Base-by-base conservation (phyloP, 1,139 yeast species). In the Geotrichum carabidarum region DNA sequence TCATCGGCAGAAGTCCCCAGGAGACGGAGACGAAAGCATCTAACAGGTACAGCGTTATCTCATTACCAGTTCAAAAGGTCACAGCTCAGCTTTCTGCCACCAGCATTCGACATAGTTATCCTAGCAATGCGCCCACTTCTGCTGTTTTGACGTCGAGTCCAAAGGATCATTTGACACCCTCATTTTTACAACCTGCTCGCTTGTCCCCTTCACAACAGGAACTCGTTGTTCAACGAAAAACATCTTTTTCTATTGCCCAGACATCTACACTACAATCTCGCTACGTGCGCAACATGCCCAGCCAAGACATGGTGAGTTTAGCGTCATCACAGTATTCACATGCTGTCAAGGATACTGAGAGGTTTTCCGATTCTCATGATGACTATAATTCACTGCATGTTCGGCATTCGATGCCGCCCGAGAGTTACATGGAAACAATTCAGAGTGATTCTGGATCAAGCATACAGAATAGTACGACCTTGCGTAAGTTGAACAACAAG, bases 311-410 rank as follows among this genome's bases (percentile, higher is more conserved):
- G 7, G 14, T 42, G 27, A 18, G 31, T 17, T 18, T 18, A n/a
- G 44, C 44, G 11, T 40, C 44, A 22, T 40, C 44, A 12, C 44
- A 40, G 44, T 40, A 15, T 40, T 40, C 44, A 18, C 44, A 18
- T 22, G 44, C 44, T 7, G 44, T 40, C 17, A 40, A 40, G n/a
- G 44, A 40, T 12, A 40, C 31, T 40, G 44, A 40, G 22, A 15
- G 44, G 3, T 40, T 40, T 22, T 40, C 44, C 2, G 44, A 40
- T 15, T 40, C 44, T n/a, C 17, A 15, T 40, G 44, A 27, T 17
- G 44, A 40, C n/a, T 40, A 15, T 12, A 22, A 27, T 12, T 31
- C 17, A n/a, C 15, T 37, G 15, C 40, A 14, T n/a, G 40, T n/a
- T n/a, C n/a, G 15, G 17, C 40, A 42, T 27, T 42, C 44, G 34